These are phyloP conservation scores for Rhodomyrtus tomentosa DNA, from an alignment of 345 rosid species.

Conservation along the genomic window DNA sequence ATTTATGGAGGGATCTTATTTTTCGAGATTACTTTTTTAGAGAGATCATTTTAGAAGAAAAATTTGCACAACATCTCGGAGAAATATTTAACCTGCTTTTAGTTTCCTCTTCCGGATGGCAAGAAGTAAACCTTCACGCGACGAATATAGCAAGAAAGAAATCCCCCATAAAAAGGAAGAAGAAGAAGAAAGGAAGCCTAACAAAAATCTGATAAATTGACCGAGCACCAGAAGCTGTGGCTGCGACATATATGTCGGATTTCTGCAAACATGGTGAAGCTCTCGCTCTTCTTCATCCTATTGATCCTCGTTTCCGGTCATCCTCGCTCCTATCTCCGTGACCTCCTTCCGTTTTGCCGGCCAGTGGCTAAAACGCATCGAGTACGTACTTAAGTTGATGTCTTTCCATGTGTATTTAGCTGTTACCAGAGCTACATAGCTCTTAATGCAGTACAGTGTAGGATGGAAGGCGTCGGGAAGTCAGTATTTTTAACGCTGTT, in stretches of 20 bases:
- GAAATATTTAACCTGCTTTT: not conserved
- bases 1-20: too few species aligned
- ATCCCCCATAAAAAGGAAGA: not conserved
- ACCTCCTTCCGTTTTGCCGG: not conserved
- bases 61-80: not conserved
- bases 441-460: not conserved
- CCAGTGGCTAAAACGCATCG: too few species aligned
- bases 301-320: not conserved
- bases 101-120: not conserved
- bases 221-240: not conserved
- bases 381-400: not conserved
- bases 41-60: not conserved
- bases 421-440: not conserved
- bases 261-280: not conserved
- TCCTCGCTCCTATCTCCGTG: not conserved
- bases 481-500: too few species aligned
- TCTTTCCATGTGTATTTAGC: not conserved
- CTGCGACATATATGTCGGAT: not conserved
- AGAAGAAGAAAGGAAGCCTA: not conserved
- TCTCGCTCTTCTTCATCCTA: not conserved
- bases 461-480: not conserved
- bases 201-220: not conserved
- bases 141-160: not conserved
- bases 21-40: not conserved
- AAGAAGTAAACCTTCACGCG: too few species aligned